Evolutionary conservation across 202 grass and related monocot genomes (phyloP).

Genomic region (Schoenoplectus triqueter): DNA sequence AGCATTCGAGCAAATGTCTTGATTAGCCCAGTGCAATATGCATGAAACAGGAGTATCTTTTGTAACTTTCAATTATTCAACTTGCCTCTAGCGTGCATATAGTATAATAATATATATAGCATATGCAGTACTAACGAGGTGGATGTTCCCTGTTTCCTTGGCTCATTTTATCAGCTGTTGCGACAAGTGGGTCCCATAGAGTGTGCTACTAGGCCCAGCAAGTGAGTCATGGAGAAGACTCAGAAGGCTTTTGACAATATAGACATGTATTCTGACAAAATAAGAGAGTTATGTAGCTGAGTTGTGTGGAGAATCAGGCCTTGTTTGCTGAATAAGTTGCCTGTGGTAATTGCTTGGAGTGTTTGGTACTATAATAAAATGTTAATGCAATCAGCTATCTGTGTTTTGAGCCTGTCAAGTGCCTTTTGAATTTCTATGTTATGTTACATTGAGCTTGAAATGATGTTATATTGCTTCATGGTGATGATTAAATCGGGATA

Average conservation of each 20-base stretch:
- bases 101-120: neutral
- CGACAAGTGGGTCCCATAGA: constrained; percentile 68
- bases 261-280: neutral
- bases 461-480: neutral
- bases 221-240: constrained; percentile 40
- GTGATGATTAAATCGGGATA: no score
- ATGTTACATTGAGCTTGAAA: neutral
- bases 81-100: neutral
- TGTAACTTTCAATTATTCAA: neutral
- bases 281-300: constrained; percentile 1
- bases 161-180: constrained; percentile 50
- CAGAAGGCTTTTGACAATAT: neutral
- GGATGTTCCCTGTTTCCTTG: neutral
- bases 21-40: no score
- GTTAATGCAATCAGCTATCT: neutral
- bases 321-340: neutral
- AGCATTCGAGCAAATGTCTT: neutral
- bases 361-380: constrained; percentile 13
- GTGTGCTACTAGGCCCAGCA: constrained; percentile 52
- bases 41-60: neutral
- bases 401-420: neutral
- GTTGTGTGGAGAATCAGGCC: neutral
- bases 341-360: neutral
- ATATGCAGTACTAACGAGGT: neutral
- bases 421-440: neutral